Evolutionary conservation across 2,329 filamentous ascomycete species (phyloP), one percentile per base, ranked within the genome.

Genomic region (Teratosphaeria viscida): DNA sequence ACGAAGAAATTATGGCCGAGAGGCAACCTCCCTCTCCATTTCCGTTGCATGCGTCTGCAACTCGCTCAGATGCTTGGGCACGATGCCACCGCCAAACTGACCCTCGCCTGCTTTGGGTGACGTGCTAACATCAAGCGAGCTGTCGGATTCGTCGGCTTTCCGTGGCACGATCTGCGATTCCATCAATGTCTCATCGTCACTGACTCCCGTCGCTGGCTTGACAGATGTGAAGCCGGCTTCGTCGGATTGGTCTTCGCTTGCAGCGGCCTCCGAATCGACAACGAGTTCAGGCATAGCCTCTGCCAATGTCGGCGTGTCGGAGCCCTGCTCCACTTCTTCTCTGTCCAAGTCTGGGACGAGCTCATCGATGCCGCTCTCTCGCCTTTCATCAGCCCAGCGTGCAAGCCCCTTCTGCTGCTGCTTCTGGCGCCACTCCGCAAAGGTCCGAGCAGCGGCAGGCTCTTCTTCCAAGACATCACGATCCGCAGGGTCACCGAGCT

Each of bases 341-440:
- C 16, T 11, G 7, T 59, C 58, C n/a, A 55, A 26, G 5, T 52
- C 34, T 7, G 32, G 19, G 5, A 54, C 26, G 26, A n/a, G 14
- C 12, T 54, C 26, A 8, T 54, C 32, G 49, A 23, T 19, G 19
- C 43, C 23, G 54, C 57, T 39, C 59, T 47, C 27, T 57, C 59
- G 57, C 55, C 60, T 63, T 10, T 27, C 37, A 27, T 34, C 19
- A 47, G 12, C 49, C 16, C 43, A 55, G 32, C 34, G 19, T n/a
- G 57, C 29, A 27, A 58, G 53, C 14, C 16, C 16, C 16, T 52
- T 57, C 5, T 57, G 61, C 37, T 66, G 63, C 37, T 66, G 63
- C 37, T 52, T 47, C 4, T 23, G 32, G 5, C 65, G 59, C 65
- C 64, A 66, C 47, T 58, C 49, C 7, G 60, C 60, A 43, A 65